Base-by-base conservation (phyloP, 169 alveolate genomes). In the Plasmodium yoelii region DNA sequence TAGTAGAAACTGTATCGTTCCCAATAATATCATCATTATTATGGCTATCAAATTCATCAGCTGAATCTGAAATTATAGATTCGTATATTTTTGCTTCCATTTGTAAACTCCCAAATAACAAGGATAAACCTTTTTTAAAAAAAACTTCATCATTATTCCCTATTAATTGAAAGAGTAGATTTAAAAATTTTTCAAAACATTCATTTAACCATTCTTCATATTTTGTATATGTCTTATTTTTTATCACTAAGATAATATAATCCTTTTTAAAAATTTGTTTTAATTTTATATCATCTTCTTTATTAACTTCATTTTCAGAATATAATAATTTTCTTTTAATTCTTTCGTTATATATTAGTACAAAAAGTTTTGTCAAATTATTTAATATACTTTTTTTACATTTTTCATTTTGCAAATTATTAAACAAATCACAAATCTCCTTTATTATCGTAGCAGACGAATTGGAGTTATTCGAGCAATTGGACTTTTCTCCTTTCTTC, bases 171-270 rank as follows among this genome's bases (percentile, higher is more conserved):
- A 86, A 86, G 18, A 86, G 47, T 39, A 86, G 42, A 46, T 70
- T 68, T 70, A 86, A 22, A 22, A 69, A 86, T 70, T 86, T 86
- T 7, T 70, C 91, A 26, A 69, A 86, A 59, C 87, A 86, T 12
- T 69, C 91, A 19, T 86, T 71, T 69, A 86, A 46, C 91, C 91
- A 86, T 28, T 59, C 19, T 10, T 86, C 91, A 47, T 86, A 86
- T 51, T 86, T 60, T 46, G 72, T 86, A 51, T 57, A 86, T 1
- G 15, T 46, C 56, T 19, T 82, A n/a, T 18, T 57, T 4, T 64
- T 55, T 3, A 12, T 67, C 10, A 69, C 64, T 18, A 86, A 44
- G 12, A 86, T 86, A 13, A 86, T 59, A 15, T 19, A 28, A 59
- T 86, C 74, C 15, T 63, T 86, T 22, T 60, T 69, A 64, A 86